Evolutionary conservation across 1,284 basidiomycete genomes (phyloP), one percentile per base, ranked within the genome.

Genomic region (Ceratobasidium sp.): DNA sequence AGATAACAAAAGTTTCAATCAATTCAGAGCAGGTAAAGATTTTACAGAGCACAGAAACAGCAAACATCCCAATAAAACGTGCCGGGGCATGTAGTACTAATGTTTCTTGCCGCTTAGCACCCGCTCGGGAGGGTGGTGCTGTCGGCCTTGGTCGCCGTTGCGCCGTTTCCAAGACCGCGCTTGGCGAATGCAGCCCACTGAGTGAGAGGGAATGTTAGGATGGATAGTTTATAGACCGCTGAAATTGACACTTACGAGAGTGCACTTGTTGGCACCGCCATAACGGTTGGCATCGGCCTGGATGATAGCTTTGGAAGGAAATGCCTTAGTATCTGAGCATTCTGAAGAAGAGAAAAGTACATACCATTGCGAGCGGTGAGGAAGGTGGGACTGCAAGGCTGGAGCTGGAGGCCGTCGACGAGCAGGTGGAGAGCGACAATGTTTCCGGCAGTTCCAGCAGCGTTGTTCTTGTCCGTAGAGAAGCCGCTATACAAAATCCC

Each of bases 341-440:
- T 46, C n/a, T 23, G 32, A 38, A 21, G 11, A 21, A 16, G 8
- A 26, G 1, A 18, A 26, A 35, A 8, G 6, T 1, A 46, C 50
- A 21, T 38, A 74, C 73, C 75, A 50, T 61, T 49, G 23, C 73
- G 75, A 21, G 73, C 73, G 30, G 70, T n/a, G 18, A 61, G 41
- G 44, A 74, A 70, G 1, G 73, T 73, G 5, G 75, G 73, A 46
- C 41, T 72, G 70, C 75, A 76, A 26, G 75, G 75, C 58, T 76
- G 73, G 43, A 76, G 52, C 18, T 63, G 50, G 18, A 76, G 50
- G 16, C 43, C 64, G 41, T 72, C 69, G 30, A 75, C 47, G 32
- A 73, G 16, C 38, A 74, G 32, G 43, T 73, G 73, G 4, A 73
- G 55, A 26, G 63, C 73, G 18, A 73, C 67, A 28, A 73, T 73